Evolutionary conservation across 2,329 filamentous ascomycete species (phyloP), one percentile per base, ranked within the genome.

Genomic region (Ambrosiella xylebori): DNA sequence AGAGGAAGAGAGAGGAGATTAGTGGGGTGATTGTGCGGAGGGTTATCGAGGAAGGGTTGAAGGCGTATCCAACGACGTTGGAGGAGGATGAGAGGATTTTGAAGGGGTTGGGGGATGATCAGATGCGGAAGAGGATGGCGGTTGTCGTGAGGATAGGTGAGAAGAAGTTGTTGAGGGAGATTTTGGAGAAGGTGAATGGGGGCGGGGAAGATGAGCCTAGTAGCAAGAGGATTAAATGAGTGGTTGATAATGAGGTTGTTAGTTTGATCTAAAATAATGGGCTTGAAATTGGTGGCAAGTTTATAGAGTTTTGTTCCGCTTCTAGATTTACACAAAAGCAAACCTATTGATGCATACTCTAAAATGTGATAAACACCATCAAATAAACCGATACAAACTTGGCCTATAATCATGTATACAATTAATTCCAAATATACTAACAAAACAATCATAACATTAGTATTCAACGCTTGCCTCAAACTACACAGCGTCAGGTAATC

Each of bases 401-500:
- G 5, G 27, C 5, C 27, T 27, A 27, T 27, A 27, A 27, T 27
- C 27, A 27, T 27, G 27, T 27, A 3, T 27, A 27, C 27, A 27
- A 27, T 27, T 27, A 27, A 27, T 27, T 27, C 17, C 7, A 27
- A 45, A 7, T 55, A 55, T 40, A 13, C 17, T 2, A 37, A 41
- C 19, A 39, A 11, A 12, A 12, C 37, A 17, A n/a, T 35, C 3
- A 11, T 44, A 9, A 13, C 17, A 12, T 55, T 3, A n/a, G 7
- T n/a, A 39, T 35, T 40, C 7, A 27, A 12, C 36, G 19, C 53
- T 40, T 35, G 9, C 27, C 17, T 39, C 27, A 45, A 12, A 35
- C 78, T 75, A 88, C 71, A 86, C 84, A 62, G 85, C 86, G 69
- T 97, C 91, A n/a, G 91, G 91, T 71, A 97, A 77, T 65, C 91